Conservation (phyloP, 2,329 filamentous ascomycete species). For the Pyricularia pennisetigena region DNA sequence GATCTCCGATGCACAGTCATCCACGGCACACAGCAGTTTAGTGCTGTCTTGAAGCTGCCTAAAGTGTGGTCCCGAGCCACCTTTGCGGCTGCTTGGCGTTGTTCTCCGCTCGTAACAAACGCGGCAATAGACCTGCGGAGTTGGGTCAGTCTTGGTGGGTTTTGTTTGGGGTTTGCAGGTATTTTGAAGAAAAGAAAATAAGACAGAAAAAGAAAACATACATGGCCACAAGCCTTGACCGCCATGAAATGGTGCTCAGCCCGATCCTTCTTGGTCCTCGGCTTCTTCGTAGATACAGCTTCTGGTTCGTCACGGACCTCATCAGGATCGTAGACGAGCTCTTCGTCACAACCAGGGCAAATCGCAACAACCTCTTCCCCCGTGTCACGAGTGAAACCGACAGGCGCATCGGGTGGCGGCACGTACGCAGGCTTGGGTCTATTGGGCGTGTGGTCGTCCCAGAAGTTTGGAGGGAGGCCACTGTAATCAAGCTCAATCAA, state of each 20-base stretch:
- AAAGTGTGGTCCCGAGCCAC: neutral
- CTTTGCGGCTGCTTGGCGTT: conserved; percentile 23
- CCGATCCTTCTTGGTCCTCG: conserved; percentile 36
- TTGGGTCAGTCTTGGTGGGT: neutral
- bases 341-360: conserved; percentile 79
- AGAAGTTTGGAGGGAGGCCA: conserved; percentile 16
- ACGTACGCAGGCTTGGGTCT: conserved; percentile 41
- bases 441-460: conserved; percentile 9
- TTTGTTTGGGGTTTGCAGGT: neutral
- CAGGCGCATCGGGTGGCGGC: conserved; percentile 50
- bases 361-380: conserved; percentile 63
- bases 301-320: conserved; percentile 9
- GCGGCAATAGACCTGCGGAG: conserved; percentile 49
- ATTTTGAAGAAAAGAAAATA: neutral
- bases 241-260: conserved; percentile 87
- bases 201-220: conserved; percentile 31
- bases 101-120: conserved; percentile 49
- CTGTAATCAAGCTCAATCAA: neutral
- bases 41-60: conserved; percentile 6
- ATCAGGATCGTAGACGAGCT: conserved; percentile 64
- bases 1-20: conserved; percentile 44
- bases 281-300: conserved; percentile 23
- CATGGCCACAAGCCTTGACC: conserved; percentile 83
- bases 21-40: conserved; percentile 42
- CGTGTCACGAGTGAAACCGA: conserved; percentile 76